Percentiles rank a stretch among this genome's conserved stretches.
Conservation (phyloP, 2,329 filamentous ascomycete genomes). For the Rhinocladiella mackenziei region DNA sequence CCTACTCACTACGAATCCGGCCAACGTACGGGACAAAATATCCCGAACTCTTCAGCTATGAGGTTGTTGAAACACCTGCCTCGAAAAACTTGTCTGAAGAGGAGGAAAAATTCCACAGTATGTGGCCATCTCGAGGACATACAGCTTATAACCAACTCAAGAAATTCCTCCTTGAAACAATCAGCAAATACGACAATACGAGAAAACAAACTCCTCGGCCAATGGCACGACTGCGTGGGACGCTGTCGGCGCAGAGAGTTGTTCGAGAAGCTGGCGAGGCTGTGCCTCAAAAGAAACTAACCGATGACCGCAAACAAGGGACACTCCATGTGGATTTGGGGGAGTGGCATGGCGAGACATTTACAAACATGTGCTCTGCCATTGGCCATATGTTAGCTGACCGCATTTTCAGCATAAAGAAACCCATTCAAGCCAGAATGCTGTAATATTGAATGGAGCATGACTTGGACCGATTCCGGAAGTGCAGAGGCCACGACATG, state of each 20-base stretch:
- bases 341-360: conserved; percentile 86
- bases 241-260: conserved; percentile 63
- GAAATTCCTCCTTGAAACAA: conserved; percentile 64
- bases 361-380: conserved; percentile 76
- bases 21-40: conserved; percentile 47
- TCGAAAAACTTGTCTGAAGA: conserved; percentile 59
- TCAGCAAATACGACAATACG: conserved; percentile 57
- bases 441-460: conserved; percentile 78
- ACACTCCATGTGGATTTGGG: conserved; percentile 69
- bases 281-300: conserved; percentile 54
- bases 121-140: conserved; percentile 74
- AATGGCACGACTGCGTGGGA: conserved; percentile 65
- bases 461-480: conserved; percentile 61
- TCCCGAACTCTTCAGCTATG: conserved; percentile 54
- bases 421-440: conserved; percentile 80
- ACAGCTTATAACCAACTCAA: conserved; percentile 62
- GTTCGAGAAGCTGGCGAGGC: conserved; percentile 59
- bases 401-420: conserved; percentile 56
- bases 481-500: conserved; percentile 72
- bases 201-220: conserved; percentile 64
- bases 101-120: conserved; percentile 54
- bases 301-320: conserved; percentile 28
- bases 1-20: conserved; percentile 55
- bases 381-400: conserved; percentile 62
- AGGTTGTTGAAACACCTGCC: conserved; percentile 59